These are phyloP conservation scores for Dendrobium huoshanense DNA, from an alignment of 106 monocot genomes.

Conservation along the genomic window DNA sequence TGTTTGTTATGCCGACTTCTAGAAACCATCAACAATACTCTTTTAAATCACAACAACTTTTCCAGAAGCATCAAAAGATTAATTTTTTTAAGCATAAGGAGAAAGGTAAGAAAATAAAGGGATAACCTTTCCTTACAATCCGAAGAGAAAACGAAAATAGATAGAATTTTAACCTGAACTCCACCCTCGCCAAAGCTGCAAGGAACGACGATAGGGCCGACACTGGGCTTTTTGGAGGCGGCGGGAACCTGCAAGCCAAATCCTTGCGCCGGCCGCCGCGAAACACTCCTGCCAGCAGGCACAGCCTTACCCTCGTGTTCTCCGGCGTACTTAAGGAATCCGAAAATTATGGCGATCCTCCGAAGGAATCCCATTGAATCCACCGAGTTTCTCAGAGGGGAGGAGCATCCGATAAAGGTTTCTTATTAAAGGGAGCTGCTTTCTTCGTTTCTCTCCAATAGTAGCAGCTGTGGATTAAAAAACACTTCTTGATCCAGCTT, in stretches of 20 bases:
- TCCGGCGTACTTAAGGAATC: conserved; percentile 7
- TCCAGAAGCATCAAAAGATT: no score
- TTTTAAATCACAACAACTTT: no score
- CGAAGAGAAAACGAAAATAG: background rate
- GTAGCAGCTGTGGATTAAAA: no score
- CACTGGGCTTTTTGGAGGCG: conserved; percentile 8
- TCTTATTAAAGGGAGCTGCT: no score
- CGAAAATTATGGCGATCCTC: conserved; percentile 3
- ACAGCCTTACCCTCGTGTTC: background rate
- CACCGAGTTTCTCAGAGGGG: no score
- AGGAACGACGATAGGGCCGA: conserved; percentile 19
- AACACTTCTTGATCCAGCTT: no score
- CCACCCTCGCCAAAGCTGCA: conserved; percentile 28
- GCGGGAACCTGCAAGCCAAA: background rate
- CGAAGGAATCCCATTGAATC: conserved; percentile 2
- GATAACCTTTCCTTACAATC: background rate
- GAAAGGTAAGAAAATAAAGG: no score
- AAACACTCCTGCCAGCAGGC: background rate
- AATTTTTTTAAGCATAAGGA: no score
- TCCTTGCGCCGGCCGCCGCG: background rate
- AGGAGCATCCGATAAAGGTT: no score
- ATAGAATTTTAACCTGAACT: conserved; percentile 13
- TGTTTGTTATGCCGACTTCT: no score
- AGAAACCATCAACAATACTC: no score
- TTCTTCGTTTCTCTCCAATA: no score